These are phyloP conservation scores for Boletus mariae DNA, from an alignment of 1,284 basidiomycete genomes.

Conservation along the genomic window DNA sequence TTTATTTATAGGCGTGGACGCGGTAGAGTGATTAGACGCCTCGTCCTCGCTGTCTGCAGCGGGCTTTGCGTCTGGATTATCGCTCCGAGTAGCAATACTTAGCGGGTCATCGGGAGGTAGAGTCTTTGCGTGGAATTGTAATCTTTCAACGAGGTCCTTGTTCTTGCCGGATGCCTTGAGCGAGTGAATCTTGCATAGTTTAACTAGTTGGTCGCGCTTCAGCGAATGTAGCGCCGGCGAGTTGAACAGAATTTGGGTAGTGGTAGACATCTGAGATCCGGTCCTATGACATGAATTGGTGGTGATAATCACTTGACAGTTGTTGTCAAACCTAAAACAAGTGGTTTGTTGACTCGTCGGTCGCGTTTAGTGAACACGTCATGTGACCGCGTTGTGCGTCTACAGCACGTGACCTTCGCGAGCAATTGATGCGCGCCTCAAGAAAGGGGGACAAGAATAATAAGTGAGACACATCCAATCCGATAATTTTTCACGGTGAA, in stretches of 20 bases:
- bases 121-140: slow-evolving; percentile 60
- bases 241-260: slow-evolving; percentile 75
- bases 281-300: slow-evolving; percentile 3
- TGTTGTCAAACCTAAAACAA: neutral
- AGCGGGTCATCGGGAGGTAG: slow-evolving; percentile 52
- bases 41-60: slow-evolving; percentile 32
- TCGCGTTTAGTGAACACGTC: slow-evolving; percentile 10
- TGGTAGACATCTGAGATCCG: slow-evolving; percentile 49
- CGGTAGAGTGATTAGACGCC: slow-evolving; percentile 21
- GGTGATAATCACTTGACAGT: neutral
- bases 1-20: slow-evolving; percentile 23
- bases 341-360: slow-evolving; percentile 10
- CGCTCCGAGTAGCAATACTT: slow-evolving; percentile 48
- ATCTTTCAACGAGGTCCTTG: slow-evolving; percentile 59
- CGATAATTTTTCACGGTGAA: neutral
- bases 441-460: slow-evolving; percentile 10
- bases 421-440: neutral
- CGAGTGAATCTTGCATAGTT: slow-evolving; percentile 74
- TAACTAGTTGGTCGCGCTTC: slow-evolving; percentile 75
- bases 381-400: slow-evolving; percentile 15
- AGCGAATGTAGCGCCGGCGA: slow-evolving; percentile 74
- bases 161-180: slow-evolving; percentile 78
- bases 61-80: slow-evolving; percentile 26
- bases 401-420: slow-evolving; percentile 17
- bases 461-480: slow-evolving; percentile 13